A percentile compares a stretch with the other conserved stretches of the same genome.
Evolutionary conservation across 371 early-diverging fungal genomes (phyloP).

Genomic region (Funneliformis caledonium): DNA sequence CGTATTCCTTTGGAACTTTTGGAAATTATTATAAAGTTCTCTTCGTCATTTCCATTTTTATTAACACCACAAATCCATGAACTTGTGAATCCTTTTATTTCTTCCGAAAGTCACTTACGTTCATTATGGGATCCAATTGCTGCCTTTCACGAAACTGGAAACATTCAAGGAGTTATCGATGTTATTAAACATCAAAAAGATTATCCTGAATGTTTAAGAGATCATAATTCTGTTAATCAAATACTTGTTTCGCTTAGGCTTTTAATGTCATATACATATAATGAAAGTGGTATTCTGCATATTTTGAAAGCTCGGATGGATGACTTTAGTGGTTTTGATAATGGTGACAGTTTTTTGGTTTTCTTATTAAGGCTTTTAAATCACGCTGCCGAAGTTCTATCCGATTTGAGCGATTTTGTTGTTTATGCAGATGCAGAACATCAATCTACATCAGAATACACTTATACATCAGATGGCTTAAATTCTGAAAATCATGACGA

Average conservation of each 20-base stretch:
- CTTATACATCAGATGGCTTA: not conserved
- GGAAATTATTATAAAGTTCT: slow-evolving; percentile 34
- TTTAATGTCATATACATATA: slow-evolving; percentile 33
- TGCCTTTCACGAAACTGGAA: slow-evolving; percentile 32
- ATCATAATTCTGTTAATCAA: slow-evolving; percentile 35
- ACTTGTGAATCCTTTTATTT: not conserved
- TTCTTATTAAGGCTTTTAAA: slow-evolving; percentile 39
- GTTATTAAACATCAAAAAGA: slow-evolving; percentile 38
- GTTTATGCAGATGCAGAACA: slow-evolving; percentile 29
- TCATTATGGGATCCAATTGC: slow-evolving; percentile 37
- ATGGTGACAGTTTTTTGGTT: slow-evolving; percentile 38
- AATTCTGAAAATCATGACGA: not conserved
- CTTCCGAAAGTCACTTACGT: slow-evolving; percentile 27
- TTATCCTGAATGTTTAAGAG: slow-evolving; percentile 41
- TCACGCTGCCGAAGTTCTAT: slow-evolving; percentile 37
- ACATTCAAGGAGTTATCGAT: slow-evolving; percentile 37
- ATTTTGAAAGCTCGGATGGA: slow-evolving; percentile 33
- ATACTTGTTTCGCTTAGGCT: slow-evolving; percentile 11
- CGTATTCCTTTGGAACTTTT: slow-evolving; percentile 33
- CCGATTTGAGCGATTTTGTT: slow-evolving; percentile 35
- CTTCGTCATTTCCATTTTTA: slow-evolving; percentile 12
- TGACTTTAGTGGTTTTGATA: slow-evolving; percentile 40
- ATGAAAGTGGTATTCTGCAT: slow-evolving; percentile 29
- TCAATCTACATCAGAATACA: slow-evolving; percentile 7
- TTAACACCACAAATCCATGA: slow-evolving; percentile 21